Evolutionary conservation across 345 rosid species (phyloP), one percentile per base, ranked within the genome.

Genomic region (Eucalyptus marginata): DNA sequence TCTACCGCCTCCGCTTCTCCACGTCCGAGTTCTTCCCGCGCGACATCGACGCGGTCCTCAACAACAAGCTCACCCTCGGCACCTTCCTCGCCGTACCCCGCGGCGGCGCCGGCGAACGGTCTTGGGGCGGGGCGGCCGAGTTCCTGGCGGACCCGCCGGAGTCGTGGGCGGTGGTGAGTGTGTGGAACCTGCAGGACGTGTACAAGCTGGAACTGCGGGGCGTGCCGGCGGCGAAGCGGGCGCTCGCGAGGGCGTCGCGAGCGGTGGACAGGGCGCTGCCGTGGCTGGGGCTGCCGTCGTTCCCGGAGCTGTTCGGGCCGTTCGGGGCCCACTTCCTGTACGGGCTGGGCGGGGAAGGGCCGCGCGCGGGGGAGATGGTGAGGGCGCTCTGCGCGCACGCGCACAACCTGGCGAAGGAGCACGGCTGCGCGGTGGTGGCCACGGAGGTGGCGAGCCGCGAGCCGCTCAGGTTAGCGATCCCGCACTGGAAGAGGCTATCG

Each of bases 1-100:
- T 98, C 59, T 98, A 98, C 94, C 97, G 96, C 17, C 89, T 89
- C 51, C 96, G 96, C 9, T 96, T 98, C 92, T 92, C 98, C 87
- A 93, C 98, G 88, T 96, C 96, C 86, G 99, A 98, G 95, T 98
- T 98, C 91, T 98, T 98, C 92, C 99, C 99, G 2, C 93, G 95
- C 1, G 99, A 98, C 93, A 94, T 98, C 85, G 98, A 95, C 92
- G 94, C 99, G 22, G 95, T 98, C 29, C 95, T 98, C 79, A 89
- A 90, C 49, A 98, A 98, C 93, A 92, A 93, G 54, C 98, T 97
- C 68, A 94, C 89, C 15, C 89, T 98, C 8, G 99, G 99, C 4
- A 97, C 97, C 24, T 97, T 94, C 88, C 31, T 98, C n/a, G 98
- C 99, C 5, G 91, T 96, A 89, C 97, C 99, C 88, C 94, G 93